Evolutionary conservation across 306 rosid species (phyloP).

Genomic region (Rubus idaeus): DNA sequence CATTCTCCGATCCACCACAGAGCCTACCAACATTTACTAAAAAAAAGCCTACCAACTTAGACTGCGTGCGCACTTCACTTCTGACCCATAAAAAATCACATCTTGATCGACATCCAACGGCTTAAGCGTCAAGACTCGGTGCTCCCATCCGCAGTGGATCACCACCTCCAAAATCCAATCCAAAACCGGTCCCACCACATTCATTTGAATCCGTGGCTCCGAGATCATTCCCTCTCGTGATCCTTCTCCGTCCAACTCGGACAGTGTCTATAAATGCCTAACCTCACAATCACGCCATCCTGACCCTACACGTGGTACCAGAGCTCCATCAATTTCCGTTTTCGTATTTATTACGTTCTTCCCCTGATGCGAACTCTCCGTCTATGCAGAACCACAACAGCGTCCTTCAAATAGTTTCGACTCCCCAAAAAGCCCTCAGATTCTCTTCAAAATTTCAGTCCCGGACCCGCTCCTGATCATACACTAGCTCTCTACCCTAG

Average conservation of each 20-base stretch:
- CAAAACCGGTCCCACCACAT: slow-evolving; percentile 1
- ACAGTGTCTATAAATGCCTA: background rate
- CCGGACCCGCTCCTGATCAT: background rate
- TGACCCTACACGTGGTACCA: slow-evolving; percentile 19
- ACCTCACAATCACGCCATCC: slow-evolving; percentile 3
- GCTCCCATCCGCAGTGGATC: background rate
- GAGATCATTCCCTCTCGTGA: background rate
- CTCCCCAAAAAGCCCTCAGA: background rate
- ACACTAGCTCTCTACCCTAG: too few relatives aligned
- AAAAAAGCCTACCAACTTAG: too few relatives aligned
- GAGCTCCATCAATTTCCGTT: background rate
- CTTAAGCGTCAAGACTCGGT: too few relatives aligned
- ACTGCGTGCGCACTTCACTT: too few relatives aligned
- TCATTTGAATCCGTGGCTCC: slow-evolving; percentile 18
- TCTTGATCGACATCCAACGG: too few relatives aligned
- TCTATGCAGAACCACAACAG: slow-evolving; percentile 24
- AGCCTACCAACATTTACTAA: too few relatives aligned
- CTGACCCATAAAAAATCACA: too few relatives aligned
- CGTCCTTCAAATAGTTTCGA: background rate
- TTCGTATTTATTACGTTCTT: background rate
- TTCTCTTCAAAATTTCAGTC: background rate
- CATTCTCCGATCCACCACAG: too few relatives aligned
- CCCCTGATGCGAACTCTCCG: slow-evolving; percentile 22
- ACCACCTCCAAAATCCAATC: background rate
- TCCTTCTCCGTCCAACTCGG: background rate